Evolutionary conservation across 306 rosid genomes (phyloP).

Genomic region (Quercus dentata): DNA sequence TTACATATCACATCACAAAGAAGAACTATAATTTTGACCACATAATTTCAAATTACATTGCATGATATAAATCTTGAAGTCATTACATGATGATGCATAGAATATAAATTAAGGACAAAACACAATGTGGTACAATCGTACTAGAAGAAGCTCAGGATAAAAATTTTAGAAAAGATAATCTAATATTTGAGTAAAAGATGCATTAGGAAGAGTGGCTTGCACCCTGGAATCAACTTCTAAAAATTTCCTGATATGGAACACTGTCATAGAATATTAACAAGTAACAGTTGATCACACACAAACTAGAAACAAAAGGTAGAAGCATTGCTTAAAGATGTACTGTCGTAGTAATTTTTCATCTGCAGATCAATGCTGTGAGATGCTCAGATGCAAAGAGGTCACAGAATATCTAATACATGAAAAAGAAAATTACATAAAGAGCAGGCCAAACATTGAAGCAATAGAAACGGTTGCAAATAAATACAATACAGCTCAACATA

Average conservation of each 20-base stretch:
- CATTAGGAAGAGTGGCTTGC: not conserved
- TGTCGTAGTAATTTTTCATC: not conserved
- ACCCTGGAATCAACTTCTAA: not conserved
- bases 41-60: too few species aligned
- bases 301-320: not conserved
- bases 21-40: too few species aligned
- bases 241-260: too few species aligned
- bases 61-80: too few species aligned
- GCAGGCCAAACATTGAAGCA: not conserved
- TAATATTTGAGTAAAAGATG: not conserved
- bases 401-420: too few species aligned
- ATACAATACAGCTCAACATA: not conserved
- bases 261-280: not conserved
- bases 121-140: not conserved
- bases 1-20: too few species aligned
- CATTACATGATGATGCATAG: too few species aligned
- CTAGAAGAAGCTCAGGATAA: not conserved
- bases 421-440: too few species aligned
- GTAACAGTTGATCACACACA: not conserved
- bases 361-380: too few species aligned
- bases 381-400: too few species aligned
- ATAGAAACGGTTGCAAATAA: not conserved
- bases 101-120: not conserved
- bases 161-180: not conserved
- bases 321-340: not conserved